Evolutionary conservation across 176 grass and related monocot species (phyloP), one percentile per base, ranked within the genome.

Genomic region (Zizania latifolia): DNA sequence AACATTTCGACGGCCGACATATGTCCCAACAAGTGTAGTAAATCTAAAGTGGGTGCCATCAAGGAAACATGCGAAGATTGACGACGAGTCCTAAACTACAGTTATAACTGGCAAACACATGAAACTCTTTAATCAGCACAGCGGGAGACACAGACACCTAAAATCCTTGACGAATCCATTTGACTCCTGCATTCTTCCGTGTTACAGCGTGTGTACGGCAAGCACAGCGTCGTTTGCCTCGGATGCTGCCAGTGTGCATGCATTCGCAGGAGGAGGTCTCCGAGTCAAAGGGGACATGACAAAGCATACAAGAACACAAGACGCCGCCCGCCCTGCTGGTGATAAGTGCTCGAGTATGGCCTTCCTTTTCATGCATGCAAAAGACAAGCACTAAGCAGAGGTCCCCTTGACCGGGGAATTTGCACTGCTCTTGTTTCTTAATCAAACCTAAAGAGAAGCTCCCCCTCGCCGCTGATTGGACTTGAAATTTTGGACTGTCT

Each of bases 381-480:
- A n/a, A 51, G 79, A 58, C 70, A 58, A 27, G n/a, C n/a, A n/a
- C n/a, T n/a, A n/a, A n/a, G 26, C 8, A 22, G 61, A 75, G 59
- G 70, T 26, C 70, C 80, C 46, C 35, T 5, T 34, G 26, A 67
- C 5, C 2, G 36, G 70, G 56, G 50, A 46, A 45, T 68, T 55
- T 68, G 62, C 75, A 75, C 61, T 21, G 56, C n/a, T n/a, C n/a
- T n/a, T n/a, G n/a, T n/a, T 68, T 64, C 66, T 17, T 58, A 29
- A n/a, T 57, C 14, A 68, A 67, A 48, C 33, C 50, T n/a, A 15
- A 14, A 39, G n/a, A n/a, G n/a, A 17, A 43, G 2, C 28, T 0
- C 3, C 23, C 60, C 8, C 24, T n/a, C 71, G 9, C 22, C 12
- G n/a, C 6, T 2, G 6, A 53, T 21, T 53, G 48, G 43, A 30